These are phyloP conservation scores for Marasmius fiardii DNA, from an alignment of 1,284 basidiomycete species.

Conservation along the genomic window DNA sequence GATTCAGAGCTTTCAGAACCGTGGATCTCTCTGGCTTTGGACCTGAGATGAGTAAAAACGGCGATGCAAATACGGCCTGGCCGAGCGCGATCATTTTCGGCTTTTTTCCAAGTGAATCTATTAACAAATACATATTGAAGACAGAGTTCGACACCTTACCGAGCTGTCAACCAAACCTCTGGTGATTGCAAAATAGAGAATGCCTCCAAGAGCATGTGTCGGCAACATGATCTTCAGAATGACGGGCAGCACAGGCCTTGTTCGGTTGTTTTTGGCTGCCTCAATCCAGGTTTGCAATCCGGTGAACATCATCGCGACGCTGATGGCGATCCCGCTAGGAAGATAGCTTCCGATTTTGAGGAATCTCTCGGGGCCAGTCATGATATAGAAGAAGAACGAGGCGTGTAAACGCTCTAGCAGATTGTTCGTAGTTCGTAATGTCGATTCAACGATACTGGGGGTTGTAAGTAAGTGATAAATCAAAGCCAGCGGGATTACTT, in stretches of 20 bases:
- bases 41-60: slow-evolving; percentile 11
- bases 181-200: slow-evolving; percentile 44
- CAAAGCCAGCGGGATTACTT: neutral
- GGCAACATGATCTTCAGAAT: slow-evolving; percentile 45
- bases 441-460: slow-evolving; percentile 76
- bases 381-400: slow-evolving; percentile 93
- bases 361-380: slow-evolving; percentile 74
- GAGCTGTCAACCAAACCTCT: slow-evolving; percentile 38
- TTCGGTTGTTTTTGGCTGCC: slow-evolving; percentile 35
- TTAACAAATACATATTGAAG: neutral
- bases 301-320: slow-evolving; percentile 77
- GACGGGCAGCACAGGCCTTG: slow-evolving; percentile 47
- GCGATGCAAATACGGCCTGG: slow-evolving; percentile 26
- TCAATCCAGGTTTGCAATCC: slow-evolving; percentile 74
- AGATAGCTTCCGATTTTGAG: slow-evolving; percentile 89
- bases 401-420: slow-evolving; percentile 92
- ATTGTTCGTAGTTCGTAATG: slow-evolving; percentile 87
- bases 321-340: slow-evolving; percentile 80
- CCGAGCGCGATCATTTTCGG: slow-evolving; percentile 15
- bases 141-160: slow-evolving; percentile 28
- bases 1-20: slow-evolving; percentile 67
- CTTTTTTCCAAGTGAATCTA: neutral
- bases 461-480: neutral
- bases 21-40: slow-evolving; percentile 20
- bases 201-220: slow-evolving; percentile 51